Evolutionary conservation across 768 basidiomycete genomes (phyloP).

Genomic region (Rubroboletus satanas): DNA sequence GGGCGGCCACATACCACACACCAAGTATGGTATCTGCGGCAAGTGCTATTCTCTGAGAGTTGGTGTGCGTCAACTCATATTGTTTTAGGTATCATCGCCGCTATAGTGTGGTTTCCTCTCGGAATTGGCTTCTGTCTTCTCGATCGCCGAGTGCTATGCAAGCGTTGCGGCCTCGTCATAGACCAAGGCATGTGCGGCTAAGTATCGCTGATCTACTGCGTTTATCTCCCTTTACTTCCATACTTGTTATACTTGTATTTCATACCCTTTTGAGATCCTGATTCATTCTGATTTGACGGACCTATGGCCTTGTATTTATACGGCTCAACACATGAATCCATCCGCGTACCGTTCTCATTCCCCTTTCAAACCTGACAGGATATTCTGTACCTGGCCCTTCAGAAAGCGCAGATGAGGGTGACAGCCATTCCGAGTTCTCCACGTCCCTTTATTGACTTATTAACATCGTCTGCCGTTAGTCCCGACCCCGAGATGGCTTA

Average conservation of each 20-base stretch:
- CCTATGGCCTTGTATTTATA: slow-evolving; percentile 15
- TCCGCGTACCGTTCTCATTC: background rate
- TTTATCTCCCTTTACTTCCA: background rate
- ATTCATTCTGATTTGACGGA: background rate
- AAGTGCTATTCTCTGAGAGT: slow-evolving; percentile 22
- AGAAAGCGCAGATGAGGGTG: background rate
- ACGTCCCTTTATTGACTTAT: background rate
- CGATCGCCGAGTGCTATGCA: slow-evolving; percentile 66
- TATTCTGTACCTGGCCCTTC: background rate
- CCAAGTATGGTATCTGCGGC: slow-evolving; percentile 71
- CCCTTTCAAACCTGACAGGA: background rate
- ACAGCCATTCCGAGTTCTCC: background rate
- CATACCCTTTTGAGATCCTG: background rate
- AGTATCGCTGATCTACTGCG: background rate
- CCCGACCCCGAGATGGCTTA: no score
- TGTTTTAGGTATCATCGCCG: slow-evolving; percentile 65
- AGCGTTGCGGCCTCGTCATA: slow-evolving; percentile 40
- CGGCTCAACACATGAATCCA: slow-evolving; percentile 2
- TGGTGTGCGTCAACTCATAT: background rate
- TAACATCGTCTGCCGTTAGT: background rate
- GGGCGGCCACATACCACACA: slow-evolving; percentile 60
- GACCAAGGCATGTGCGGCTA: slow-evolving; percentile 37
- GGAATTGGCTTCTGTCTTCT: slow-evolving; percentile 76
- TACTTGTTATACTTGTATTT: background rate
- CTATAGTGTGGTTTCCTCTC: slow-evolving; percentile 82